Evolutionary conservation across 305 asterid genomes (phyloP), one percentile per base, ranked within the genome.

Genomic region (Solanum aculeatissimum): DNA sequence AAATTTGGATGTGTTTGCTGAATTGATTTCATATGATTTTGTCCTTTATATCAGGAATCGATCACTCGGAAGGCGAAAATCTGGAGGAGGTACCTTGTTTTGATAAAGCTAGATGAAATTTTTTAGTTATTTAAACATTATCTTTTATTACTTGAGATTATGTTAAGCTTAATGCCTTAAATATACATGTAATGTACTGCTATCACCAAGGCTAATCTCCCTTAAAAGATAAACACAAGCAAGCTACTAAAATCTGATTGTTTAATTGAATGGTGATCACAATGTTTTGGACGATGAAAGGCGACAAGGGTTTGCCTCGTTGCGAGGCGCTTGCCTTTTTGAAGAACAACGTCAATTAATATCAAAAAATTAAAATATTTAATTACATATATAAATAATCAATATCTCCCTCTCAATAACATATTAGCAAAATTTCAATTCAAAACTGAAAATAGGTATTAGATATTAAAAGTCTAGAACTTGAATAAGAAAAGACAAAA

Each of bases 51-150:
- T 21, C 86, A 84, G 86, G 86, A 84, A 84, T 84, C 86, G 86
- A 62, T 45, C 77, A 42, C 83, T 84, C 55, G 78, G 83, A 18
- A 84, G 86, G 77, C 86, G 86, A 80, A 84, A 84, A 58, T 75
- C 86, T 84, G 86, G 86, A 54, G 83, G 71, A 84, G 83, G 83
- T 74, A 60, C 29, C 38, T 19, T 25, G 13, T 51, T 77, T 51
- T 75, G 43, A 75, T 75, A 47, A 18, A 25, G 60, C 60, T 75
- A 47, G 58, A 47, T 9, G 45, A 29, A 32, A 1, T 15, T 29
- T 2, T 32, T 68, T 32, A 8, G 25, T n/a, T 68, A 63, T 32
- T 27, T 32, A 32, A 35, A 19, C 11, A 7, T 7, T 65, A 65
- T 10, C 7, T 15, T 66, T 16, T 15, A 38, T 53, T 53, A 53